A percentile compares a stretch with the other conserved stretches of the same genome.
Evolutionary conservation across 257 asterid genomes (phyloP).

Genomic region (Cinchona pubescens): DNA sequence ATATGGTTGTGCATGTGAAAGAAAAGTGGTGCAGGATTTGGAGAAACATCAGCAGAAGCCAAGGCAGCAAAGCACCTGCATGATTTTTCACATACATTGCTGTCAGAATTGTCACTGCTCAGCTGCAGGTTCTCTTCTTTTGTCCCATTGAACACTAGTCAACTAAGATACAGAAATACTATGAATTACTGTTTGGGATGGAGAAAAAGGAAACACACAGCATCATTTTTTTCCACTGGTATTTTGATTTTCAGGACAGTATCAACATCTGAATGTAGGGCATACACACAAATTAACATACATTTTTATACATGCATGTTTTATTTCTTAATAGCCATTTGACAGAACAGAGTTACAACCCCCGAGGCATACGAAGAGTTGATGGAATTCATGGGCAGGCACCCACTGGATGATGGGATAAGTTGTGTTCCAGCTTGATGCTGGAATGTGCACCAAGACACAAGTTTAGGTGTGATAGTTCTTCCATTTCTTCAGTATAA

Average conservation of each 20-base stretch:
- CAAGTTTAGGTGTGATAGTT: slow-evolving; percentile 17
- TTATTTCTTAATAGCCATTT: slow-evolving; percentile 20
- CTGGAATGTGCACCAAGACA: slow-evolving; percentile 73
- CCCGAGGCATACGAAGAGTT: slow-evolving; percentile 69
- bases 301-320: background rate
- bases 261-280: background rate
- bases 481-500: background rate
- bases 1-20: too few species aligned
- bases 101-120: slow-evolving; percentile 65
- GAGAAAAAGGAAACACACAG: background rate
- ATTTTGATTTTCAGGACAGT: too few species aligned
- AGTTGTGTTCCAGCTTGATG: slow-evolving; percentile 73
- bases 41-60: slow-evolving; percentile 82
- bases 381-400: slow-evolving; percentile 57
- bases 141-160: background rate
- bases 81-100: slow-evolving; percentile 79
- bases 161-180: background rate
- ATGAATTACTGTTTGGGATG: background rate
- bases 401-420: slow-evolving; percentile 70
- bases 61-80: slow-evolving; percentile 80
- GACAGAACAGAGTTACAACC: slow-evolving; percentile 74
- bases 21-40: slow-evolving; percentile 52
- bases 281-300: background rate
- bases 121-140: slow-evolving; percentile 55
- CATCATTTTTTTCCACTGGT: background rate